phyloP scores from a whole-genome alignment of 306 rosid genomes.

The Quercus wislizeni region DNA sequence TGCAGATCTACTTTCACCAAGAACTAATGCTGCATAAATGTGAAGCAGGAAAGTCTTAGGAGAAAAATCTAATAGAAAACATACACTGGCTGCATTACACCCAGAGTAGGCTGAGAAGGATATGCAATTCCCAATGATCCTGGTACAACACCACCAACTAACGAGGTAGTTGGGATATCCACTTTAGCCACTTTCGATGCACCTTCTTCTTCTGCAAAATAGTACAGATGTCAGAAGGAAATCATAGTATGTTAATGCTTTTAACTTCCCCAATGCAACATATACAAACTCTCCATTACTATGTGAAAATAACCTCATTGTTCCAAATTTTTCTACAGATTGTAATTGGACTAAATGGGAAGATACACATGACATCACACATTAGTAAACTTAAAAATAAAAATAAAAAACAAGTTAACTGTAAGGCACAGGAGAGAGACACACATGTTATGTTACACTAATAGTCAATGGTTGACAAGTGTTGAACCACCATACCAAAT shows the following conservation, averaged over 20 bases:
- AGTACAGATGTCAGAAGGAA: conserved; percentile 13
- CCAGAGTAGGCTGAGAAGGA: conserved; percentile 68
- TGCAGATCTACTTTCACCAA: conserved; percentile 2
- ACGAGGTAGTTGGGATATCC: conserved; percentile 60
- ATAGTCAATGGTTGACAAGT: too few relatives aligned
- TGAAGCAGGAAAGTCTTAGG: neutral
- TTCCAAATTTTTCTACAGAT: neutral
- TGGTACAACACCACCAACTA: conserved; percentile 62
- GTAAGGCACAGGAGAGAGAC: neutral
- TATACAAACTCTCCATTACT: neutral
- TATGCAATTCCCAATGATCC: conserved; percentile 69
- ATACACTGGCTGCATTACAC: conserved; percentile 71
- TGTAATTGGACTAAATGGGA: neutral
- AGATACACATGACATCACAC: neutral
- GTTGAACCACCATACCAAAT: too few relatives aligned
- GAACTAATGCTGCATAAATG: neutral
- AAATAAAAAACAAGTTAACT: neutral
- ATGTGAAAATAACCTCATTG: neutral
- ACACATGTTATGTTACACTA: neutral
- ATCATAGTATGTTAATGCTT: neutral
- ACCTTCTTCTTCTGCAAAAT: conserved; percentile 62
- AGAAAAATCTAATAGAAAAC: conserved; percentile 21
- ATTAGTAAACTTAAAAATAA: neutral
- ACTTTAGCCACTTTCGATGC: conserved; percentile 77
- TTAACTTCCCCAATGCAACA: neutral